Evolutionary conservation across 1,284 basidiomycete species (phyloP), one percentile per base, ranked within the genome.

Genomic region (Peniophora sp.): DNA sequence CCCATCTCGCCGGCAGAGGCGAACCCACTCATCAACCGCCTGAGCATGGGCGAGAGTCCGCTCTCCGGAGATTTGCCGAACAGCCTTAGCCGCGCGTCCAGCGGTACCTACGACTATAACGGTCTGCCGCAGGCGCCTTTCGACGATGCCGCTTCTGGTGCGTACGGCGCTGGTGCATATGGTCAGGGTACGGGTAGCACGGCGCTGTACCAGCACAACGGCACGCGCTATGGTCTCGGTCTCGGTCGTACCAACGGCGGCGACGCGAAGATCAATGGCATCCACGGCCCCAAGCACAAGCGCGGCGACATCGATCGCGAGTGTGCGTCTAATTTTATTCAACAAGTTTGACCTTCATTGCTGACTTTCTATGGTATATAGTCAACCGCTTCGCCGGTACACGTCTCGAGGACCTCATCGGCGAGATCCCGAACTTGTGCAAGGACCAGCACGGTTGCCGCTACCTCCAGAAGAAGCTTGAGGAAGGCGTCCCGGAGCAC

Each of bases 381-480:
- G 91, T 95, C 68, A 97, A 97, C 71, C 85, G 94, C 10, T 97
- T 97, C 67, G 85, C 94, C 23, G 92, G 93, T 24, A 96, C 93
- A 43, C 86, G 93, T 48, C 78, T 99, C 51, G 97, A 99, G 66
- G 97, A 99, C 63, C 74, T 99, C 44, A 85, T 89, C 59, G 96
- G 96, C 55, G 92, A 98, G 68, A 95, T 99, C 58, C 84, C 94
- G 24, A 76, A 82, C 14, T 72, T 99, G 24, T 98, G 95, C 81
- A 98, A 98, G 70, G 97, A 99, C 68, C 97, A 99, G 70, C 97
- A 99, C 68, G 97, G 97, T 2, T 99, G 97, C 66, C 85, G 97
- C 36, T 99, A 97, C 66, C 73, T 99, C 52, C 97, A 99, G 70
- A 99, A 99, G 83, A 99, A 99, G 72, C 79, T 99, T 37, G 97